These are phyloP conservation scores for Lyophyllum atratum DNA, from an alignment of 768 basidiomycete genomes.

Conservation along the genomic window DNA sequence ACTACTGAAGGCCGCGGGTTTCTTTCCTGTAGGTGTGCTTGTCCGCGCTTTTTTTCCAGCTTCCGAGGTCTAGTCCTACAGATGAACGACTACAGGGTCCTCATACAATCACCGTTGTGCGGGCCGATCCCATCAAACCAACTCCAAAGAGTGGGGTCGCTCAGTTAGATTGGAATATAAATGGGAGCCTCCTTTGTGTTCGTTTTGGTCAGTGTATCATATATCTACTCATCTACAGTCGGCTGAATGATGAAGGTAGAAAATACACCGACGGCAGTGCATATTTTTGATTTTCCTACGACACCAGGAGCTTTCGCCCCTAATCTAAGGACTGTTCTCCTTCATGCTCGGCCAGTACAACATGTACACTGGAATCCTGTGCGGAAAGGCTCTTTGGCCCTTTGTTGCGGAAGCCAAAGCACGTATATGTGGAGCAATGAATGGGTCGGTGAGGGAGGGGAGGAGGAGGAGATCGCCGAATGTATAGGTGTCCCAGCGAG, in stretches of 20 bases:
- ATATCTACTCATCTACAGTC: not conserved
- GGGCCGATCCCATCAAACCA: constrained; percentile 60
- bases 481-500: constrained; percentile 89
- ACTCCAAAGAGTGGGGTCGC: constrained; percentile 67
- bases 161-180: constrained; percentile 82
- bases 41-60: not conserved
- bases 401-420: constrained; percentile 69
- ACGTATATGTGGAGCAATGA: constrained; percentile 85
- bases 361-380: constrained; percentile 83
- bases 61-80: constrained; percentile 24
- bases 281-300: constrained; percentile 74
- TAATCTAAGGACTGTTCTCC: constrained; percentile 62
- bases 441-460: constrained; percentile 61
- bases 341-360: constrained; percentile 64
- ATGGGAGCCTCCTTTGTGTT: constrained; percentile 70
- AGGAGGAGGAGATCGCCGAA: constrained; percentile 81
- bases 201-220: constrained; percentile 60
- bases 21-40: constrained; percentile 65
- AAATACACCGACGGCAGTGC: constrained; percentile 59
- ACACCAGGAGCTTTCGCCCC: constrained; percentile 60
- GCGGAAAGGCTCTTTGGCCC: constrained; percentile 67
- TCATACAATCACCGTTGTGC: constrained; percentile 49
- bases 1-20: constrained; percentile 85
- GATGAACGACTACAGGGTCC: constrained; percentile 68
- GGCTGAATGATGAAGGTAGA: constrained; percentile 40